Conservation (phyloP, 2,329 filamentous ascomycete species). For the Fusarium denticulatum region DNA sequence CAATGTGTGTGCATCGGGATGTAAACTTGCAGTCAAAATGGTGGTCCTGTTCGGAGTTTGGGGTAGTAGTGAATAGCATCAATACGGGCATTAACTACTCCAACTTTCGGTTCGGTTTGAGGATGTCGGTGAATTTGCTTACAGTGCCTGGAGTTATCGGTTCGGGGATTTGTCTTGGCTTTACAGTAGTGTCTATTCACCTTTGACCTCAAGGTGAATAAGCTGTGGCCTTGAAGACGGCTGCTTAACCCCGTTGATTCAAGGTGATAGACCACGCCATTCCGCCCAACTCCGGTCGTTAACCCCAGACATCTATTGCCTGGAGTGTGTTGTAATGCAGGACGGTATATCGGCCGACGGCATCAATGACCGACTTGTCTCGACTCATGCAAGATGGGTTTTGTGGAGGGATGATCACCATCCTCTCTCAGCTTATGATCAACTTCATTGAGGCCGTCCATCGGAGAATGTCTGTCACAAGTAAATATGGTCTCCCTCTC, state of each 20-base stretch:
- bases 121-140: background rate
- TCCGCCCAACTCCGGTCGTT: constrained; percentile 22
- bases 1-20: constrained; percentile 14
- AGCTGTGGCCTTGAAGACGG: background rate
- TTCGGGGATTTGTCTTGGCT: constrained; percentile 4
- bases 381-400: constrained; percentile 18
- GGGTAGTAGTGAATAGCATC: constrained; percentile 20
- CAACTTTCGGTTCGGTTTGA: constrained; percentile 25
- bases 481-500: constrained; percentile 13
- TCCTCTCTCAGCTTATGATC: background rate
- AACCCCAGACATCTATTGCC: background rate
- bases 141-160: background rate
- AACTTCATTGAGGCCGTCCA: background rate
- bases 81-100: constrained; percentile 6
- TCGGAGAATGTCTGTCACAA: constrained; percentile 18
- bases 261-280: constrained; percentile 21
- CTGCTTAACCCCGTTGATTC: constrained; percentile 11
- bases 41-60: constrained; percentile 5
- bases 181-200: background rate
- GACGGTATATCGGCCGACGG: constrained; percentile 22
- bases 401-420: constrained; percentile 16
- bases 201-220: background rate
- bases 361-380: constrained; percentile 9
- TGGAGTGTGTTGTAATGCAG: background rate
- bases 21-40: background rate